Evolutionary conservation across 2,329 filamentous ascomycete species (phyloP).

Genomic region (Botryosphaeria dothidea): DNA sequence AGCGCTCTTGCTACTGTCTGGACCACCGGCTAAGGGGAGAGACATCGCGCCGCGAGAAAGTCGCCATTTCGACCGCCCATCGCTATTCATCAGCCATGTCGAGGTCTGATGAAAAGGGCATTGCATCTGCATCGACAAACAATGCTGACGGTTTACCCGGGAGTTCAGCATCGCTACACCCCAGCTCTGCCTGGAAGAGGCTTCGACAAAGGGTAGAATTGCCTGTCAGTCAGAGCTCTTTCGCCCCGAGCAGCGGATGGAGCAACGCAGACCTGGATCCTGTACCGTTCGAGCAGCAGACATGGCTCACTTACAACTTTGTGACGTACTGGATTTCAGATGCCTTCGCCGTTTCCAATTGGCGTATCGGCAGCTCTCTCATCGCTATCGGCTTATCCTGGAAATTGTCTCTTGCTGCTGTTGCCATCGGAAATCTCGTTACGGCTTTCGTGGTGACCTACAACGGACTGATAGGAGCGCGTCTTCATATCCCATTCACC

Average conservation of each 20-base stretch:
- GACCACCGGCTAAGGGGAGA: neutral
- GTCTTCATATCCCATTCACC: conserved; percentile 3
- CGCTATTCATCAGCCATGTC: neutral
- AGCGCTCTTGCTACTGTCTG: neutral
- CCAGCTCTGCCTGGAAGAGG: neutral
- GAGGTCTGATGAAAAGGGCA: neutral
- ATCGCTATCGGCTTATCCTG: conserved; percentile 5
- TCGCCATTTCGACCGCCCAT: too few relatives aligned
- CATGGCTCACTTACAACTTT: neutral
- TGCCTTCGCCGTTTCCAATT: neutral
- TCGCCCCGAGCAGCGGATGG: neutral
- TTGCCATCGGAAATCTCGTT: conserved; percentile 3
- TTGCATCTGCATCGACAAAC: neutral
- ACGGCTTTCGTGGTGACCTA: neutral
- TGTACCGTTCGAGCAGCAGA: neutral
- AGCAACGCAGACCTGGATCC: conserved; percentile 6
- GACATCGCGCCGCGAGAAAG: neutral
- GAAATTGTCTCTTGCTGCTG: neutral
- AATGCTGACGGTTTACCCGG: neutral
- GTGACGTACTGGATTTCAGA: conserved; percentile 12
- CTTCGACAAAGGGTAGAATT: neutral
- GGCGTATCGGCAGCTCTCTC: conserved; percentile 9
- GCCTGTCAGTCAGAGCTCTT: neutral
- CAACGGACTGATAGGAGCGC: conserved; percentile 10
- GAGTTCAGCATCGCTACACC: neutral